Evolutionary conservation across 257 asterid genomes (phyloP).

Genomic region (Przewalskia tangutica): DNA sequence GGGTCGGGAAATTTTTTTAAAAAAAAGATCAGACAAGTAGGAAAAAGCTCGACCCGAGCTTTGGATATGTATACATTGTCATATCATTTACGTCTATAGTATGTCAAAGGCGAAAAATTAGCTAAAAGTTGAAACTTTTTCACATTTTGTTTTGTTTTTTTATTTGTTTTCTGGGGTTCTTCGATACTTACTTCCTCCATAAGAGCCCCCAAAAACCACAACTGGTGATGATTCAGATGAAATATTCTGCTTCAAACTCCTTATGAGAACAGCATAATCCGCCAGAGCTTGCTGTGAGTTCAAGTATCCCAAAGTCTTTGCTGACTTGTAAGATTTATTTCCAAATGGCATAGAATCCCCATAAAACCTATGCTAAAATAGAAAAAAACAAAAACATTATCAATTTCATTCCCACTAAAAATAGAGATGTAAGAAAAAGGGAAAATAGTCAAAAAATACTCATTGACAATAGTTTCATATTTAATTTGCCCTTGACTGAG

Average conservation of each 20-base stretch:
- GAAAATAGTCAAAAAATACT: neutral
- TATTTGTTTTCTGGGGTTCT: neutral
- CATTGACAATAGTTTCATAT: neutral
- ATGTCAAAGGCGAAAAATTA: neutral
- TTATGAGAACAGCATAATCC: conserved; percentile 57
- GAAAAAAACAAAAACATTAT: neutral
- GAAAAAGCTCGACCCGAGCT: too few relatives aligned
- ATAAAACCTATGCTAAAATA: conserved; percentile 61
- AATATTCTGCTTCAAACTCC: conserved; percentile 52
- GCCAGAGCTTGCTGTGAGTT: conserved; percentile 75
- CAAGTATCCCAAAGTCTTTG: conserved; percentile 59
- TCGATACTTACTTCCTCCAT: conserved; percentile 59
- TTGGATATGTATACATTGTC: too few relatives aligned
- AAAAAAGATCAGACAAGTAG: too few relatives aligned
- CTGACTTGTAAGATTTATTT: conserved; percentile 38
- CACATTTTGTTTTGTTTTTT: neutral
- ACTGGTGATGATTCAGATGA: conserved; percentile 78
- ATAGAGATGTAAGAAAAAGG: neutral
- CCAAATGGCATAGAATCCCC: conserved; percentile 75
- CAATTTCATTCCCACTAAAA: neutral
- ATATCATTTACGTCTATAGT: conserved; percentile 1
- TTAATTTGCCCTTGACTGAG: neutral
- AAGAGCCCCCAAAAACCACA: conserved; percentile 81
- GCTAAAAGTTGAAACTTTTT: neutral
- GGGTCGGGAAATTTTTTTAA: too few relatives aligned